phyloP scores from a whole-genome alignment of 2,329 filamentous ascomycete genomes.

The Diaporthe sp. region DNA sequence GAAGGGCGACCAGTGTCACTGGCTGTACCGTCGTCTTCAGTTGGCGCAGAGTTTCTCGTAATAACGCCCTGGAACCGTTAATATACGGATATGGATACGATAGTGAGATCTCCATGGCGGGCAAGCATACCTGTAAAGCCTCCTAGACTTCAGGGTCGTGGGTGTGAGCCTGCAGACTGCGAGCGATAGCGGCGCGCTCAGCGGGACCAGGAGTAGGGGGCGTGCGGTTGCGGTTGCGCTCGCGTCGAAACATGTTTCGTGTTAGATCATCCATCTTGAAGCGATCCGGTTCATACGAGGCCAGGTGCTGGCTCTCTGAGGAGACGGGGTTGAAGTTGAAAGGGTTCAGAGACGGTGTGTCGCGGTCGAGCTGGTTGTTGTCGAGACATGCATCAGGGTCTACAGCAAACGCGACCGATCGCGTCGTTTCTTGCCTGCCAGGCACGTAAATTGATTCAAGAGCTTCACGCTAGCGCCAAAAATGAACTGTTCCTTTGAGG shows the following conservation, averaged over 20 bases:
- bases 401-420: neutral
- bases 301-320: neutral
- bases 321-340: neutral
- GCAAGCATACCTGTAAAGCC: neutral
- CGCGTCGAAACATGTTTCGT: neutral
- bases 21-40: neutral
- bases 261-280: neutral
- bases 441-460: neutral
- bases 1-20: neutral
- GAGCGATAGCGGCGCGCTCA: neutral
- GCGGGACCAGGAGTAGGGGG: neutral
- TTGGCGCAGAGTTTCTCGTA: neutral
- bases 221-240: no score
- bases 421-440: neutral
- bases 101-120: neutral
- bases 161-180: neutral
- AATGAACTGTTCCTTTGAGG: no score
- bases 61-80: neutral
- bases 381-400: no score
- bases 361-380: neutral
- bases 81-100: no score
- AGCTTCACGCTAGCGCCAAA: neutral
- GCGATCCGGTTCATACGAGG: neutral
- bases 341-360: neutral
- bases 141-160: slow-evolving; percentile 20